Evolutionary conservation across 805 yeast species (phyloP).

Genomic region (Lachancea dasiensis): DNA sequence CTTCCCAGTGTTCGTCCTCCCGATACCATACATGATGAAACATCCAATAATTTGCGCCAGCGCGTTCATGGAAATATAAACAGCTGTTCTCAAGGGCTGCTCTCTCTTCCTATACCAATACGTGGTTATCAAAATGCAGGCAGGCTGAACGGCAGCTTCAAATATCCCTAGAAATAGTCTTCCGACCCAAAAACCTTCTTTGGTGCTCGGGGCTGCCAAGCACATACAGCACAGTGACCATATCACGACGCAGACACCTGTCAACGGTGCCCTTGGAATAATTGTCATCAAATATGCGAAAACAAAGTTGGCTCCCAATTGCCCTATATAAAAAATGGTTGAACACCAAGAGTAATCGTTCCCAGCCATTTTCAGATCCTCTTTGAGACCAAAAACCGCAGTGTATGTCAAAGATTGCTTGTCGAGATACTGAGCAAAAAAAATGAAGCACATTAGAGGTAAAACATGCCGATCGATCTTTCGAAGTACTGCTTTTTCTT

Average conservation of each 20-base stretch:
- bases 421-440: constrained; percentile 5
- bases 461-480: constrained; percentile 2
- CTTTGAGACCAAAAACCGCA: constrained; percentile 37
- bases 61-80: constrained; percentile 28
- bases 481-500: constrained; percentile 5
- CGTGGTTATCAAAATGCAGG: constrained; percentile 26
- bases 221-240: constrained; percentile 7
- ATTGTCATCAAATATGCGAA: constrained; percentile 4
- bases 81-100: constrained; percentile 25
- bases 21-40: constrained; percentile 15
- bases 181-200: constrained; percentile 3
- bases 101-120: constrained; percentile 27
- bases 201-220: constrained; percentile 6
- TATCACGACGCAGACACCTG: constrained; percentile 5
- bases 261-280: constrained; percentile 6
- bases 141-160: constrained; percentile 15
- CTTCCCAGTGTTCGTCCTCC: constrained; percentile 7
- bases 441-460: constrained; percentile 3
- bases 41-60: constrained; percentile 16
- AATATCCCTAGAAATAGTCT: constrained; percentile 18
- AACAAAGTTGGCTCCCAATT: constrained; percentile 25
- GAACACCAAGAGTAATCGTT: constrained; percentile 34
- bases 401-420: constrained; percentile 35
- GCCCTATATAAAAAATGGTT: constrained; percentile 35
- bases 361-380: constrained; percentile 35